These are phyloP conservation scores for Pichia phayaonensis DNA, from an alignment of 805 yeast genomes.

Conservation along the genomic window DNA sequence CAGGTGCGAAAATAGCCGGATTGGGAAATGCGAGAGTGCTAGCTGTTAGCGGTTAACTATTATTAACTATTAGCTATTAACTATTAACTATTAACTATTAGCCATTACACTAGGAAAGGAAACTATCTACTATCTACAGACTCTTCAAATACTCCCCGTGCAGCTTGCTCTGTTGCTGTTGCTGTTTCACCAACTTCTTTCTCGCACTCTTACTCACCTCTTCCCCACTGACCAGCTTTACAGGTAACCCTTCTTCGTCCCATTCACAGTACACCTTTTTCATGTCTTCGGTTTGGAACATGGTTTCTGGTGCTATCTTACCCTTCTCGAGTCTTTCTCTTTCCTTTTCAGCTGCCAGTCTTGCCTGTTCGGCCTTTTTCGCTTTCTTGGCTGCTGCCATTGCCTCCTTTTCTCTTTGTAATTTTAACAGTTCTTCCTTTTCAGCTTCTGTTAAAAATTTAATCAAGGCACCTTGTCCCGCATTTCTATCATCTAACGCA, in stretches of 20 bases:
- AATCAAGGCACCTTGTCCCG: conserved; percentile 69
- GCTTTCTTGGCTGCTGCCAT: conserved; percentile 29
- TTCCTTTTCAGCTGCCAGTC: conserved; percentile 55
- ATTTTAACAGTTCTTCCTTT: conserved; percentile 51
- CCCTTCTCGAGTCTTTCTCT: conserved; percentile 59
- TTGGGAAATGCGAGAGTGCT: no score
- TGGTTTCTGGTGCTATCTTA: conserved; percentile 56
- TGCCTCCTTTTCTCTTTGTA: conserved; percentile 52
- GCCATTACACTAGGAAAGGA: no score
- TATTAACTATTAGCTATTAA: no score
- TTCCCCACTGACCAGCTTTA: conserved; percentile 66
- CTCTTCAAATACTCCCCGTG: conserved; percentile 52
- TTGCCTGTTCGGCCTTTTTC: conserved; percentile 54
- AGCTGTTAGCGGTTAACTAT: no score
- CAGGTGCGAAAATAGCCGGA: no score
- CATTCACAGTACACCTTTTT: conserved; percentile 49
- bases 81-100: no score
- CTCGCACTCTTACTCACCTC: conserved; percentile 78
- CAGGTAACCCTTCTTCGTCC: conserved; percentile 83
- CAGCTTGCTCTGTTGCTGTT: conserved; percentile 74
- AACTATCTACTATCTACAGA: no score
- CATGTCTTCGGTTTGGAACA: conserved; percentile 54
- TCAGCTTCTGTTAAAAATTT: conserved; percentile 72
- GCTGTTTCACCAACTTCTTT: conserved; percentile 75
- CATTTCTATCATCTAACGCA: conserved; percentile 80